Evolutionary conservation across 2,329 filamentous ascomycete species (phyloP), one percentile per base, ranked within the genome.

Genomic region (Hypomyces perniciosus): DNA sequence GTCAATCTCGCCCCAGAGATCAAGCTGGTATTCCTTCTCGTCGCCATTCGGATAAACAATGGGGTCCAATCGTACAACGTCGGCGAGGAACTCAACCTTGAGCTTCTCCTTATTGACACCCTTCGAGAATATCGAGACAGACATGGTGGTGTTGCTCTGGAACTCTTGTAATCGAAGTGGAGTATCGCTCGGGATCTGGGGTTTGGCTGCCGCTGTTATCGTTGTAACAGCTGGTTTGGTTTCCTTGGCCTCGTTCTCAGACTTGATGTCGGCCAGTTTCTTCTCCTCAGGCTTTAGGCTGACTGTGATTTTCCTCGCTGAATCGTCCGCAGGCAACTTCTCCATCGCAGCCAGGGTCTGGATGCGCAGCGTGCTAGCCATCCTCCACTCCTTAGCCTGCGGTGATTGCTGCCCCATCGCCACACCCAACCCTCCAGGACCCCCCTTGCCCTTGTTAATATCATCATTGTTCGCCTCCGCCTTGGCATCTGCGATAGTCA

Each of bases 1-100:
- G 47, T 88, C 78, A 59, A 95, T 83, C 8, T 77, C 65, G 10
- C 78, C 81, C 65, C 78, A 90, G 4, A 92, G 79, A 5, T 86
- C 56, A 3, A 78, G 83, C 13, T 83, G 76, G 40, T 90, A 76
- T 1, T 74, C 76, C 61, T 81, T 84, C 54, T 80, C 76, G 57
- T 80, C 86, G 39, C 79, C 76, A 30, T 59, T 67, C 1, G 68
- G 69, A 35, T 68, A 68, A 13, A 68, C 54, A 7, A 70, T 34
- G 1, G 60, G 55, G 35, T 66, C 52, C 1, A 71, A 51, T 0
- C 52, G 54, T 5, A 68, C 66, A 4, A 56, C 57, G 1, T 48
- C 54, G 1, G 62, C 56, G 1, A 51, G 51, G 45, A 67, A 71
- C 6, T 70, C 59, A 3, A 77, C 66, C 35, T 65, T 50, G 28